These are phyloP conservation scores for Corymbia maculata DNA, from an alignment of 345 rosid species.

Conservation along the genomic window DNA sequence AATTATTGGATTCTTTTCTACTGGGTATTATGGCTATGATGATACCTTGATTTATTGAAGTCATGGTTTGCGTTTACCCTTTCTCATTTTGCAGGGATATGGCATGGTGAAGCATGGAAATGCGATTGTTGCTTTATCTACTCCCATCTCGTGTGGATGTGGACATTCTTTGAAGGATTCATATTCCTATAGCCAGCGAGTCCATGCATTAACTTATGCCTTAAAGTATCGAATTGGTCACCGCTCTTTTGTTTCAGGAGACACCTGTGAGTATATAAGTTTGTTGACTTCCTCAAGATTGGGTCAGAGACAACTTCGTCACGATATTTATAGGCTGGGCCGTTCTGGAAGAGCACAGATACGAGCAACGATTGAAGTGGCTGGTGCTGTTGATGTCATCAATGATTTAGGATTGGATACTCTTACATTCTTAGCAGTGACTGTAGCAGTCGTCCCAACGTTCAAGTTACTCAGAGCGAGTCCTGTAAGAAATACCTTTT, in stretches of 20 bases:
- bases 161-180: conserved; percentile 11
- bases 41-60: background rate
- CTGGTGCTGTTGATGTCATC: conserved; percentile 77
- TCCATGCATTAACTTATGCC: conserved; percentile 6
- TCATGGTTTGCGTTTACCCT: background rate
- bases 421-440: conserved; percentile 83
- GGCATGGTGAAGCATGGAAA: conserved; percentile 24
- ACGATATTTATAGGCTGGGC: conserved; percentile 14
- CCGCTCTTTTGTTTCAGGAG: conserved; percentile 16
- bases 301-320: conserved; percentile 18
- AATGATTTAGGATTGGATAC: conserved; percentile 97
- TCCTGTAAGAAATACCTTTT: conserved; percentile 49
- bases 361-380: conserved; percentile 54
- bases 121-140: conserved; percentile 5
- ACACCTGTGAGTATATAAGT: conserved; percentile 9
- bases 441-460: conserved; percentile 79
- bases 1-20: background rate
- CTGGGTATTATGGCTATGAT: background rate
- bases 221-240: conserved; percentile 12
- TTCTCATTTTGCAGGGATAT: conserved; percentile 34
- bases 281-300: conserved; percentile 11
- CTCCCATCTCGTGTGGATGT: conserved; percentile 15
- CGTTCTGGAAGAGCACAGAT: conserved; percentile 23
- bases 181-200: conserved; percentile 6
- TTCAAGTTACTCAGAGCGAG: conserved; percentile 80